Percentiles rank a stretch among this genome's conserved stretches.
These are phyloP conservation scores for Otatea glauca DNA, from an alignment of 176 grass and related monocot species.

Conservation along the genomic window DNA sequence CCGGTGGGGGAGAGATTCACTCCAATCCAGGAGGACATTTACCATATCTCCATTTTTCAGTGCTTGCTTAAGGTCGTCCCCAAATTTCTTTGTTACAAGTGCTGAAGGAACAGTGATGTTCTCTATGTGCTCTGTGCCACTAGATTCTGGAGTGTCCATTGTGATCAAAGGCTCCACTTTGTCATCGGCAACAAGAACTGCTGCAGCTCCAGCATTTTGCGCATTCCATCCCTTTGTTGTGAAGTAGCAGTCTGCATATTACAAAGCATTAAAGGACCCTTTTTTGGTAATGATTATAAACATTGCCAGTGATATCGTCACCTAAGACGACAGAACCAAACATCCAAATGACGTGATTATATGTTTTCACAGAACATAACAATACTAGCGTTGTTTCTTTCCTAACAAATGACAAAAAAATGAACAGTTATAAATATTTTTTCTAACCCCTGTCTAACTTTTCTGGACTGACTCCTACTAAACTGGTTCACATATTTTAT, in stretches of 20 bases:
- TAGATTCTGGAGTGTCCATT: slow-evolving; percentile 70
- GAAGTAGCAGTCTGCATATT: slow-evolving; percentile 63
- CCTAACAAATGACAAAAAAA: neutral
- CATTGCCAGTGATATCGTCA: neutral
- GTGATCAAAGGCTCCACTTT: slow-evolving; percentile 74
- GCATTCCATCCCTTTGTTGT: slow-evolving; percentile 74
- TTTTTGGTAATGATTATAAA: neutral
- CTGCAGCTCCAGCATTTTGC: slow-evolving; percentile 69
- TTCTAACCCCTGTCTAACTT: neutral
- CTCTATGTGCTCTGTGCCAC: slow-evolving; percentile 59
- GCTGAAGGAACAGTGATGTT: slow-evolving; percentile 80
- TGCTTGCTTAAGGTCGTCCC: slow-evolving; percentile 66
- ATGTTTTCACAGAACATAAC: neutral
- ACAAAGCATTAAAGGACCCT: neutral
- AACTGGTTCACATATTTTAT: neutral
- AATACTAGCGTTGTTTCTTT: neutral
- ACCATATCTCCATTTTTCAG: slow-evolving; percentile 72
- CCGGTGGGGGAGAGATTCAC: slow-evolving; percentile 71
- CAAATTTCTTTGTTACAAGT: slow-evolving; percentile 64
- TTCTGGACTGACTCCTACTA: neutral
- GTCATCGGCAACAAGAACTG: slow-evolving; percentile 75
- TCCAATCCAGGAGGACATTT: slow-evolving; percentile 82
- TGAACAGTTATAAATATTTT: neutral
- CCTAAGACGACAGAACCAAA: neutral
- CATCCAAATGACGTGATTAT: neutral